Evolutionary conservation across 805 yeast genomes (phyloP).

Genomic region (Wickerhamomyces kurtzmanii): DNA sequence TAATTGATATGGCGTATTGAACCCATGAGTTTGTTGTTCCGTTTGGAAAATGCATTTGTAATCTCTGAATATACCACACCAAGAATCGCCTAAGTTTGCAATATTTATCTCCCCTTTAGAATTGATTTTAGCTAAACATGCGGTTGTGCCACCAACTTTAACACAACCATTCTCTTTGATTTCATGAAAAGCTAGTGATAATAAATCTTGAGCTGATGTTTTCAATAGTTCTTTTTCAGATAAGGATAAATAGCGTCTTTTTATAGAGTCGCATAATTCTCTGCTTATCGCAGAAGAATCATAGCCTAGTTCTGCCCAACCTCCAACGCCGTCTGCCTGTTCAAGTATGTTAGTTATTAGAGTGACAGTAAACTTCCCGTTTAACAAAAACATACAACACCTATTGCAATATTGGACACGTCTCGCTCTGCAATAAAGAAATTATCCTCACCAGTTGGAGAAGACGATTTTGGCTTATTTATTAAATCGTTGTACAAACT

Average conservation of each 20-base stretch:
- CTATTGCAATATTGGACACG: constrained; percentile 37
- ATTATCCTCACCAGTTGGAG: constrained; percentile 76
- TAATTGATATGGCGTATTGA: constrained; percentile 88
- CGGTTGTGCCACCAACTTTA: constrained; percentile 90
- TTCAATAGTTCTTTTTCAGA: constrained; percentile 4
- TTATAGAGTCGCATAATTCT: constrained; percentile 57
- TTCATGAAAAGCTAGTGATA: constrained; percentile 45
- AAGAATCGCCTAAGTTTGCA: constrained; percentile 89
- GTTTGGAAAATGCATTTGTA: constrained; percentile 55
- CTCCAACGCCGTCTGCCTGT: constrained; percentile 99
- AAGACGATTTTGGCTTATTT: constrained; percentile 24
- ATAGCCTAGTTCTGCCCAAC: constrained; percentile 89
- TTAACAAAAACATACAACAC: no score
- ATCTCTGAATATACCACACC: constrained; percentile 79
- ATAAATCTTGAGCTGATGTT: constrained; percentile 33
- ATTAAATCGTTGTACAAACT: constrained; percentile 22
- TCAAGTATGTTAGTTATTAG: no score
- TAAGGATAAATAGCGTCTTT: constrained; percentile 18
- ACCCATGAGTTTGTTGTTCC: constrained; percentile 71
- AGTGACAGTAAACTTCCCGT: no score
- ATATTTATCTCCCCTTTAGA: constrained; percentile 45
- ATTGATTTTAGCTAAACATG: constrained; percentile 69
- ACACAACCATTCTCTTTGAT: constrained; percentile 48
- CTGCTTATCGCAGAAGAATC: constrained; percentile 84
- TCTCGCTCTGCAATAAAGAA: constrained; percentile 38